Evolutionary conservation across 768 basidiomycete species (phyloP).

Genomic region (Leccinum truebloodii): DNA sequence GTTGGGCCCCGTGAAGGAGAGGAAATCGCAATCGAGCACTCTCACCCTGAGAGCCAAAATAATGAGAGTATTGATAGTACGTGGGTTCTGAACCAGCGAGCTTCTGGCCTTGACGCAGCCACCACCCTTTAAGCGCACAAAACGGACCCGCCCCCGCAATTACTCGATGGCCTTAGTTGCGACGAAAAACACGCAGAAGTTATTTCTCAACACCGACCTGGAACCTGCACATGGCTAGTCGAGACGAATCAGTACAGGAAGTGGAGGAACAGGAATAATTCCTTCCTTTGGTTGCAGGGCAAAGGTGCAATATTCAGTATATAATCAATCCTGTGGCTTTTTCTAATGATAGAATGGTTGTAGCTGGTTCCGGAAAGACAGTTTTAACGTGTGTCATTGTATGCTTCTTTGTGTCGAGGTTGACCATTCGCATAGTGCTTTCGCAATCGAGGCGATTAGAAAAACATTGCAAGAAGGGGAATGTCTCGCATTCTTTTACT

Average conservation of each 20-base stretch:
- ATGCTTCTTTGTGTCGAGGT: too few species aligned
- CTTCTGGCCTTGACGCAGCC: not conserved
- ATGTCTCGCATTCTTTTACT: conserved; percentile 18
- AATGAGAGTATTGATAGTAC: not conserved
- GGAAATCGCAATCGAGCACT: not conserved
- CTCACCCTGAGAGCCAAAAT: not conserved
- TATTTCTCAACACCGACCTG: not conserved
- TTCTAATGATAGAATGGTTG: not conserved
- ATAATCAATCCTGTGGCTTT: not conserved
- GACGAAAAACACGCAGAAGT: not conserved
- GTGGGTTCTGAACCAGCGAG: not conserved
- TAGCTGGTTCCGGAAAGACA: conserved; percentile 22
- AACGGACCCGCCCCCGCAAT: not conserved
- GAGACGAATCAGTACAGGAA: not conserved
- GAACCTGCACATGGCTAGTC: conserved; percentile 10
- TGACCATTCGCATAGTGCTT: conserved; percentile 2
- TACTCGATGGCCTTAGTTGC: conserved; percentile 4
- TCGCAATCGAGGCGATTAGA: not conserved
- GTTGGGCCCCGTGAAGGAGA: not conserved
- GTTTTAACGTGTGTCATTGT: conserved; percentile 12
- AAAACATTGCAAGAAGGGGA: not conserved
- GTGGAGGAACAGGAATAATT: not conserved
- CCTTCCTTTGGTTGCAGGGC: conserved; percentile 12
- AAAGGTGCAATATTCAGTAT: not conserved
- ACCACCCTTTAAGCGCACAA: not conserved